These are phyloP conservation scores for Aphanoascus verrucosus DNA, from an alignment of 2,329 filamentous ascomycete species.

Conservation along the genomic window DNA sequence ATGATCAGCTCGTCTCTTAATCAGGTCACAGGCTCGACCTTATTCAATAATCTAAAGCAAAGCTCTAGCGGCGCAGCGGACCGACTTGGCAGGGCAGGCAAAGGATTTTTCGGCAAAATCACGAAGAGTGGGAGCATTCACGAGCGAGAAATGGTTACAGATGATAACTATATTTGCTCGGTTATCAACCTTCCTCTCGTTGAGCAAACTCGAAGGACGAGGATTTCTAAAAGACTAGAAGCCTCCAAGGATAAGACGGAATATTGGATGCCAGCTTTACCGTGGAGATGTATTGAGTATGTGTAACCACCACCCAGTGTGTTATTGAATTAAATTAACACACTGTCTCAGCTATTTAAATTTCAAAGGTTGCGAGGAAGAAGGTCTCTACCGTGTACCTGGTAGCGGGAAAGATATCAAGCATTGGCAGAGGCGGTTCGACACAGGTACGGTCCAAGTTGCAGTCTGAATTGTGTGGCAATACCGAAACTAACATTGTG, in stretches of 20 bases:
- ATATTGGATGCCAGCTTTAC: conserved; percentile 96
- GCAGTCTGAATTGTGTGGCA: background rate
- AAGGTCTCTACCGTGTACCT: conserved; percentile 84
- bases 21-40: conserved; percentile 42
- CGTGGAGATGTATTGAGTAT: conserved; percentile 85
- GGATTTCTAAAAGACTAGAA: conserved; percentile 81
- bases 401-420: conserved; percentile 85
- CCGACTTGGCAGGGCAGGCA: conserved; percentile 59
- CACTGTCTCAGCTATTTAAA: conserved; percentile 60
- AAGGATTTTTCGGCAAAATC: conserved; percentile 71
- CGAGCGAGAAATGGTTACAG: conserved; percentile 55
- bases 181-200: conserved; percentile 78
- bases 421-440: conserved; percentile 85
- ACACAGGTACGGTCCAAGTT: conserved; percentile 51
- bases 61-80: conserved; percentile 65
- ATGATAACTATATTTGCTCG: conserved; percentile 73
- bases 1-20: conserved; percentile 39
- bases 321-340: background rate
- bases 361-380: conserved; percentile 85
- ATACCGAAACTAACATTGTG: background rate
- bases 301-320: conserved; percentile 20
- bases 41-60: conserved; percentile 64
- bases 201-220: conserved; percentile 78
- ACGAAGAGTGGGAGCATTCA: conserved; percentile 58
- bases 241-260: conserved; percentile 90